A percentile compares a stretch with the other conserved stretches of the same genome.
phyloP scores from a whole-genome alignment of 139 green algal species.

The Ettlia oleoabundans region DNA sequence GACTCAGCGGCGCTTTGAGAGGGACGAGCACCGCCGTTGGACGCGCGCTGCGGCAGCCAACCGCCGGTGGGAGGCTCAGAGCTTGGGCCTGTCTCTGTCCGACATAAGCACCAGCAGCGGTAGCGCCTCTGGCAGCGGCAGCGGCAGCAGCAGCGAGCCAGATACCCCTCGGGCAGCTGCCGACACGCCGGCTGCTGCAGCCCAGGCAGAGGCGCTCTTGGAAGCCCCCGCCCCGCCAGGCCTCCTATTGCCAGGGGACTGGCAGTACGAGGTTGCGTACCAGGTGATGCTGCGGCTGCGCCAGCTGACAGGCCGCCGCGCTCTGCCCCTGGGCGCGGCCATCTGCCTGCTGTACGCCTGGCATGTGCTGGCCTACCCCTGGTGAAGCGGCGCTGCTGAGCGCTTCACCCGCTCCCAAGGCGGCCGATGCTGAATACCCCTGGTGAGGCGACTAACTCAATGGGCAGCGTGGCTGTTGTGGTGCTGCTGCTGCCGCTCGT shows the following conservation, averaged over 20 bases:
- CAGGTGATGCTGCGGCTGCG: background rate
- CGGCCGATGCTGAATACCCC: no score
- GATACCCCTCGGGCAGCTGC: background rate
- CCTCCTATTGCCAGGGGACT: slow-evolving; percentile 10
- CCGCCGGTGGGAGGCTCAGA: background rate
- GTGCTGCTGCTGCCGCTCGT: no score
- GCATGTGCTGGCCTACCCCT: slow-evolving; percentile 18
- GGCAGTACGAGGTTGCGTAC: slow-evolving; percentile 6
- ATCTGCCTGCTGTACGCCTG: slow-evolving; percentile 18
- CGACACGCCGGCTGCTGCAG: background rate
- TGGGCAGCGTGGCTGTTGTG: no score
- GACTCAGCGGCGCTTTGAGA: background rate
- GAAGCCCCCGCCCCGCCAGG: background rate
- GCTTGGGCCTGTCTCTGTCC: background rate
- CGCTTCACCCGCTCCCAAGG: no score
- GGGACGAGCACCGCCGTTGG: background rate
- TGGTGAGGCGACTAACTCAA: no score
- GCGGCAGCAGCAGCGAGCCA: background rate
- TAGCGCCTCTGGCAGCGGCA: no score
- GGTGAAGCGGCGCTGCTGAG: background rate
- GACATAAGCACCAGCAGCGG: background rate
- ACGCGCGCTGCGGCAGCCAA: background rate
- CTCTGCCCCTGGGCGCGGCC: background rate
- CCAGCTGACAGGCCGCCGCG: background rate
- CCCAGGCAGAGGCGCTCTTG: background rate